A percentile compares a stretch with the other conserved stretches of the same genome.
These are phyloP conservation scores for Tuber borchii DNA, from an alignment of 495 filamentous ascomycete genomes.

Conservation along the genomic window DNA sequence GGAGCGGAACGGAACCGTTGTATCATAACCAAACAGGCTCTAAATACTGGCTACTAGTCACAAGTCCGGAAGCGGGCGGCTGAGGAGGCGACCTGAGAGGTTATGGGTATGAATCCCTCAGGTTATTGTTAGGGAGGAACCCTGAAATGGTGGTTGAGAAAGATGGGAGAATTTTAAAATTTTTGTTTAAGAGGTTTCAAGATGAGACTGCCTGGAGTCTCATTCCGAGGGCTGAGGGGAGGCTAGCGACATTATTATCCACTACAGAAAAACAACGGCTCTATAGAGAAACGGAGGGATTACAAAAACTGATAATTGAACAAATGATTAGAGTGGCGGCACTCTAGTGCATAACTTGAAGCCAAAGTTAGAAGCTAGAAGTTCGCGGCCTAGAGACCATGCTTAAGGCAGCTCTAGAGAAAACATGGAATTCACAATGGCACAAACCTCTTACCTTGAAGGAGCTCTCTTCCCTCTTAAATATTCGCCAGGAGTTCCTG, in stretches of 20 bases:
- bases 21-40: too few relatives aligned
- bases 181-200: constrained; percentile 66
- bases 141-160: constrained; percentile 49
- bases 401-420: too few relatives aligned
- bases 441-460: too few relatives aligned
- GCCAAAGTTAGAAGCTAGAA: too few relatives aligned
- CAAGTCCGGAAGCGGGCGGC: constrained; percentile 63
- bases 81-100: constrained; percentile 51
- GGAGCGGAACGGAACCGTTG: too few relatives aligned
- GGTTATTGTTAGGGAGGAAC: constrained; percentile 61
- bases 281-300: constrained; percentile 39
- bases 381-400: too few relatives aligned
- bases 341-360: too few relatives aligned
- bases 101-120: constrained; percentile 76
- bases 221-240: constrained; percentile 83
- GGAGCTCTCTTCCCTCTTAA: too few relatives aligned
- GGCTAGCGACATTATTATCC: constrained; percentile 69
- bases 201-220: constrained; percentile 70
- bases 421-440: too few relatives aligned
- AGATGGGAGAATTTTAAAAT: constrained; percentile 50
- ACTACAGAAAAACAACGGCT: constrained; percentile 44
- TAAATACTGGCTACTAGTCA: constrained; percentile 51
- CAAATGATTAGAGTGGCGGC: too few relatives aligned
- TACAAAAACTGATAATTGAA: constrained; percentile 54
- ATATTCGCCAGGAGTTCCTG: too few relatives aligned